A percentile compares a stretch with the other conserved stretches of the same genome.
These are phyloP conservation scores for Dacryopinax primogenitus DNA, from an alignment of 768 basidiomycete genomes.

Conservation along the genomic window DNA sequence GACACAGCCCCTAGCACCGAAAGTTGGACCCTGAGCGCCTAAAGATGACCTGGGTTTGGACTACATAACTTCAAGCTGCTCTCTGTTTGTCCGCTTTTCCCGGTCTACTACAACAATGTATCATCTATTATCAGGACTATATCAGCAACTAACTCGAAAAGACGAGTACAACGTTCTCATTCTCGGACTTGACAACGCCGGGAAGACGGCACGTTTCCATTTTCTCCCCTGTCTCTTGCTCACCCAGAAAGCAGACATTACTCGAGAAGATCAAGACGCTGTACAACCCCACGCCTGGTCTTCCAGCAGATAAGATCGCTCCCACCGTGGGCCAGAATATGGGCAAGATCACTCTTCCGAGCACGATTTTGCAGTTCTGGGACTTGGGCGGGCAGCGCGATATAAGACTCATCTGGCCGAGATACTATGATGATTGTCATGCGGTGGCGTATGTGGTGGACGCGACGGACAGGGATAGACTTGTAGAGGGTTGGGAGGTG, in stretches of 20 bases:
- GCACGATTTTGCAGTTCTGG: constrained; percentile 91
- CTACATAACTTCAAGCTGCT: too few relatives aligned
- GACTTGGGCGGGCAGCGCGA: constrained; percentile 92
- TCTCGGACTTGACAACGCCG: constrained; percentile 77
- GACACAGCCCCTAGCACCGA: too few relatives aligned
- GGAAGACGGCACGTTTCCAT: constrained; percentile 56
- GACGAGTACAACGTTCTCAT: constrained; percentile 92
- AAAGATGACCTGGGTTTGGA: too few relatives aligned
- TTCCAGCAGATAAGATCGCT: constrained; percentile 85
- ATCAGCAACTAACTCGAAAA: constrained; percentile 80
- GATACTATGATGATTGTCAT: constrained; percentile 93
- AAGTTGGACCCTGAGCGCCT: too few relatives aligned
- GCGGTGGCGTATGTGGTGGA: constrained; percentile 94
- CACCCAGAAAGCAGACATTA: constrained; percentile 44
- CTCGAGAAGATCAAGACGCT: constrained; percentile 89
- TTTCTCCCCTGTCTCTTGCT: background rate
- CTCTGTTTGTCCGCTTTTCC: background rate
- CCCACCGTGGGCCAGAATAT: constrained; percentile 98
- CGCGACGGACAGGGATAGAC: constrained; percentile 74
- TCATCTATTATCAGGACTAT: constrained; percentile 82
- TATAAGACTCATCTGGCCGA: constrained; percentile 85
- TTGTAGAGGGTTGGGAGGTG: constrained; percentile 92
- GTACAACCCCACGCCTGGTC: constrained; percentile 73
- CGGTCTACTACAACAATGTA: too few relatives aligned
- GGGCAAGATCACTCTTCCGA: constrained; percentile 85